These are phyloP conservation scores for Mycena kentingensis DNA, from an alignment of 768 basidiomycete species.

Conservation along the genomic window DNA sequence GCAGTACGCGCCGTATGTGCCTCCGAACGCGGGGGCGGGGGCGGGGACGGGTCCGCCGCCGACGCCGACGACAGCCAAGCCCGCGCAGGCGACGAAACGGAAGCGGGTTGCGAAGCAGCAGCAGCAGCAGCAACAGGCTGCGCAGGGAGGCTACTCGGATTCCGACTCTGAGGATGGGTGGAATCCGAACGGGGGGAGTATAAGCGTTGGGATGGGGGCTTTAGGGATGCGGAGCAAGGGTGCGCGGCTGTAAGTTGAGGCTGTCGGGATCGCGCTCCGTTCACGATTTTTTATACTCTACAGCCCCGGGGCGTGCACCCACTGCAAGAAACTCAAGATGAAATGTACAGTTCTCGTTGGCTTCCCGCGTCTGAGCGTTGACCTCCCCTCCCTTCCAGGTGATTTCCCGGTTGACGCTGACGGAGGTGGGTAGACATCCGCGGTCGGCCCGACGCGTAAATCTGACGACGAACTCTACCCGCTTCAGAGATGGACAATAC, in stretches of 20 bases:
- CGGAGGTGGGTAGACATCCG: no score
- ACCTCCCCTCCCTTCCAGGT: no score
- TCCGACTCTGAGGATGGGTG: slow-evolving; percentile 41
- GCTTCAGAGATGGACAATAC: slow-evolving; percentile 52
- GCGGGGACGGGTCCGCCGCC: no score
- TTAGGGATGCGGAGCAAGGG: slow-evolving; percentile 39
- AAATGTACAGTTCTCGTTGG: no score
- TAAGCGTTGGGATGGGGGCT: slow-evolving; percentile 50
- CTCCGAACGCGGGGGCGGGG: slow-evolving; percentile 12
- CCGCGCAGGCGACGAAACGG: slow-evolving; percentile 26
- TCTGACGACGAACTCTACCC: no score
- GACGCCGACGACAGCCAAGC: slow-evolving; percentile 19
- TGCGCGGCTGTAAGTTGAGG: slow-evolving; percentile 19
- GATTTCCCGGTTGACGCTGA: no score
- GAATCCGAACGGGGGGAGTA: slow-evolving; percentile 30
- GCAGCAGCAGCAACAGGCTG: slow-evolving; percentile 21
- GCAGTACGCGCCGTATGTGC: slow-evolving; percentile 18
- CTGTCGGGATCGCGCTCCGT: neutral
- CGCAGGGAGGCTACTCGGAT: slow-evolving; percentile 23
- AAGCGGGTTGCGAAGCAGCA: slow-evolving; percentile 33
- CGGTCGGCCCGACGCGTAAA: no score
- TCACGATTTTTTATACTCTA: slow-evolving; percentile 12
- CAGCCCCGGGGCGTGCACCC: slow-evolving; percentile 81
- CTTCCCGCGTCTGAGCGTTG: no score
- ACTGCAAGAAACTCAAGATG: slow-evolving; percentile 93